Conservation (phyloP, 1,139 yeast species). For the Protomyces macrosporus region DNA sequence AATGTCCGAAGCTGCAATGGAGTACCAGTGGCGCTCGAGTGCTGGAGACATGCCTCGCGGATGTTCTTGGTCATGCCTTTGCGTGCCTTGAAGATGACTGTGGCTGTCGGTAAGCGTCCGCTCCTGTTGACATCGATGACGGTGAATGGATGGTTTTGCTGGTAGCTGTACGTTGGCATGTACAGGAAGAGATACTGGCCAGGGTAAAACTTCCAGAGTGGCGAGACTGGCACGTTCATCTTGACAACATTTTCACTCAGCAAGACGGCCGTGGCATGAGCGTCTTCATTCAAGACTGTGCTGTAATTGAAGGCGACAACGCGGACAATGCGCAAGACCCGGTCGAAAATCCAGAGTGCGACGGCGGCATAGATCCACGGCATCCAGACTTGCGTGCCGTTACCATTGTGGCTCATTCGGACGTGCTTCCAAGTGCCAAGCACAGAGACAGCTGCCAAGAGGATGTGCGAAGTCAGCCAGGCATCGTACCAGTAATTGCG, state of each 20-base stretch:
- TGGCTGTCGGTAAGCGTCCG: not conserved
- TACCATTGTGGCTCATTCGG: slow-evolving; percentile 29
- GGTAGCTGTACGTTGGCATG: slow-evolving; percentile 43
- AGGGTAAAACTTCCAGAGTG: slow-evolving; percentile 46
- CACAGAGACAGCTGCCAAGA: slow-evolving; percentile 44
- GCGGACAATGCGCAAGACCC: slow-evolving; percentile 41
- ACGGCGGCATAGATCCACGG: slow-evolving; percentile 44
- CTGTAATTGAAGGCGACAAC: slow-evolving; percentile 31
- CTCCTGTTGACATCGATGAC: slow-evolving; percentile 38
- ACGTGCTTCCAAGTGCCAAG: slow-evolving; percentile 39
- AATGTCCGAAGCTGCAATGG: slow-evolving; percentile 25
- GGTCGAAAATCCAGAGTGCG: slow-evolving; percentile 45
- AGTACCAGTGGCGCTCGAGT: not conserved
- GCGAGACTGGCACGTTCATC: slow-evolving; percentile 21
- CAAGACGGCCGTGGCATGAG: slow-evolving; percentile 27
- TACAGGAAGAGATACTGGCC: slow-evolving; percentile 60
- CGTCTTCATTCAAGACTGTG: slow-evolving; percentile 26
- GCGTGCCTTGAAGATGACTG: slow-evolving; percentile 26
- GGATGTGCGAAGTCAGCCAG: slow-evolving; percentile 38
- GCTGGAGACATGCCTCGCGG: slow-evolving; percentile 8
- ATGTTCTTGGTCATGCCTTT: slow-evolving; percentile 28
- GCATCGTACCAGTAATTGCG: slow-evolving; percentile 47
- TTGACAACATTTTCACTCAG: slow-evolving; percentile 26
- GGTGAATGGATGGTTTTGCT: slow-evolving; percentile 70
- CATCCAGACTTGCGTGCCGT: slow-evolving; percentile 46